A percentile compares a stretch with the other conserved stretches of the same genome.
Evolutionary conservation across 495 filamentous ascomycete species (phyloP).

Genomic region (Thermothielavioides terrestris): DNA sequence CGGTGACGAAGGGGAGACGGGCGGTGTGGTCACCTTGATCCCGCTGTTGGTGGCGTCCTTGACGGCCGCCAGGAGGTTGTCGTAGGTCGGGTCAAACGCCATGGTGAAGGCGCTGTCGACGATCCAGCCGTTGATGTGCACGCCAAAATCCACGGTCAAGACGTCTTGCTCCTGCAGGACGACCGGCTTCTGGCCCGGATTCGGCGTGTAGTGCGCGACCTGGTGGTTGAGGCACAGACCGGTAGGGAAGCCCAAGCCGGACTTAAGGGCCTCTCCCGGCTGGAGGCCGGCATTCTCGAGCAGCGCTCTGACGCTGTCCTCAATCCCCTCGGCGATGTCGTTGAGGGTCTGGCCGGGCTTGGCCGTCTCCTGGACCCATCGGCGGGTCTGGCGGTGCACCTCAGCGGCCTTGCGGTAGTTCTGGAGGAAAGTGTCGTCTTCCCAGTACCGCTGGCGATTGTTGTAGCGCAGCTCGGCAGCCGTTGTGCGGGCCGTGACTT

Average conservation of each 20-base stretch:
- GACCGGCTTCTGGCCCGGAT: conserved; percentile 70
- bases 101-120: conserved; percentile 91
- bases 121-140: conserved; percentile 84
- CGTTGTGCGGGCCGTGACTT: conserved; percentile 73
- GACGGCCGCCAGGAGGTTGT: conserved; percentile 71
- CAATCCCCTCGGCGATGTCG: conserved; percentile 76
- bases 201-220: conserved; percentile 84
- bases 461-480: conserved; percentile 78
- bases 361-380: conserved; percentile 69
- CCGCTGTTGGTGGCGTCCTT: conserved; percentile 84
- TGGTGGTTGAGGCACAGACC: conserved; percentile 80
- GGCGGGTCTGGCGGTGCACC: conserved; percentile 78
- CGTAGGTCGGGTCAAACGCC: conserved; percentile 76
- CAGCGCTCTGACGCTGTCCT: conserved; percentile 72
- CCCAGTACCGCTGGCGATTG: conserved; percentile 67
- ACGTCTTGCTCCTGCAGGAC: conserved; percentile 73
- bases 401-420: conserved; percentile 87
- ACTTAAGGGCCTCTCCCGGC: conserved; percentile 66
- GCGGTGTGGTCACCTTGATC: conserved; percentile 47
- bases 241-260: conserved; percentile 87
- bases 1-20: too few relatives aligned
- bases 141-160: conserved; percentile 89
- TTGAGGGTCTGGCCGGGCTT: conserved; percentile 76
- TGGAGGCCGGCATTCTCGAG: conserved; percentile 69
- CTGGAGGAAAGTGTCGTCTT: conserved; percentile 50